Evolutionary conservation across 345 rosid genomes (phyloP).

Genomic region (Citrus cavaleriei): DNA sequence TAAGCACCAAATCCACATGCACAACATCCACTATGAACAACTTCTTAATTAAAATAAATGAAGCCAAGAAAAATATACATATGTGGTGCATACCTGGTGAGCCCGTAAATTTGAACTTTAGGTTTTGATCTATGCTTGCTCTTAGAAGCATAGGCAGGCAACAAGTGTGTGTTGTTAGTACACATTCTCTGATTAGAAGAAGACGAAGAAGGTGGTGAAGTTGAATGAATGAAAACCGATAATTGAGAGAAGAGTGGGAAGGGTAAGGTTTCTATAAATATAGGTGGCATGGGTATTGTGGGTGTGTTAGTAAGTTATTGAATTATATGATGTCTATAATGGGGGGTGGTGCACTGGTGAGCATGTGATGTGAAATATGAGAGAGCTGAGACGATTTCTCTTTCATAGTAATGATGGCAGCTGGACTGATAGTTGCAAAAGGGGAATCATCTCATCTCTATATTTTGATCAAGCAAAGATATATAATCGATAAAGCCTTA

Average conservation of each 20-base stretch:
- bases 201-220: not conserved
- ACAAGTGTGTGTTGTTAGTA: conserved; percentile 24
- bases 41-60: not conserved
- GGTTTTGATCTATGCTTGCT: conserved; percentile 37
- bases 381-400: conserved; percentile 14
- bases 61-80: not conserved
- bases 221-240: not conserved
- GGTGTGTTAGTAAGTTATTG: conserved; percentile 1
- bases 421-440: conserved; percentile 34
- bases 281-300: not conserved
- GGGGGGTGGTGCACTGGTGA: conserved; percentile 5
- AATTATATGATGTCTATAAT: not conserved
- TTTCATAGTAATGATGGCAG: conserved; percentile 42
- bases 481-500: conserved; percentile 9
- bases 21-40: not conserved
- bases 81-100: conserved; percentile 29
- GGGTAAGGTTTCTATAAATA: conserved; percentile 24
- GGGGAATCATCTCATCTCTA: conserved; percentile 26
- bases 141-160: conserved; percentile 22
- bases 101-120: conserved; percentile 42
- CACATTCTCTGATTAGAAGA: conserved; percentile 27
- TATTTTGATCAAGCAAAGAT: not conserved
- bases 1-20: not conserved
- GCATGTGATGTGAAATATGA: conserved; percentile 3
- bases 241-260: conserved; percentile 9